Conservation (phyloP, 1,139 yeast species). For the Protomyces macrosporus region DNA sequence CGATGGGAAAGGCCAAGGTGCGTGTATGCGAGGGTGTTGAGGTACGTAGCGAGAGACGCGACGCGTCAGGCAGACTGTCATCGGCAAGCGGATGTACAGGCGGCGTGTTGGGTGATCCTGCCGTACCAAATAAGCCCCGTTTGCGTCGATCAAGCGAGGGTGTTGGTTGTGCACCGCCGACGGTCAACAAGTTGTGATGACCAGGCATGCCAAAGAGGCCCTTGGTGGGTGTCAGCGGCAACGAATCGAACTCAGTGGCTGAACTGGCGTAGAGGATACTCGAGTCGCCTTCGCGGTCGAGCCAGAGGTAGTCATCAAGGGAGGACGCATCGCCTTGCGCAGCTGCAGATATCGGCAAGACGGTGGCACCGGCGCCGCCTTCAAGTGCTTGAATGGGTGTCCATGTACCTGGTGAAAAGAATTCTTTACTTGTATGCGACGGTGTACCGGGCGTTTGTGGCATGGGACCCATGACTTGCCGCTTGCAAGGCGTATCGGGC, state of each 20-base stretch:
- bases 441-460: slow-evolving; percentile 27
- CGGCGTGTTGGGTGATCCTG: not conserved
- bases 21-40: slow-evolving; percentile 2
- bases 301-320: slow-evolving; percentile 10
- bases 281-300: slow-evolving; percentile 20
- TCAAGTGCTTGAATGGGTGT: not conserved
- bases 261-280: slow-evolving; percentile 18
- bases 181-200: not conserved
- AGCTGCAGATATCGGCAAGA: not conserved
- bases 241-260: slow-evolving; percentile 15
- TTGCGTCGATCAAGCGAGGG: not conserved
- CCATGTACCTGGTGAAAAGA: slow-evolving; percentile 5
- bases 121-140: not conserved
- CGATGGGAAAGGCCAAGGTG: not conserved
- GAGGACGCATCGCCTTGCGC: not conserved
- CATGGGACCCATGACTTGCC: slow-evolving; percentile 39
- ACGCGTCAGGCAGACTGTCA: not conserved
- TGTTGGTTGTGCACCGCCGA: not conserved
- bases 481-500: slow-evolving; percentile 83
- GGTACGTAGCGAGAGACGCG: not conserved
- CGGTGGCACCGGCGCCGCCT: not conserved
- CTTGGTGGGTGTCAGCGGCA: slow-evolving; percentile 19
- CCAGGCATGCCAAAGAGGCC: slow-evolving; percentile 8
- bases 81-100: not conserved
- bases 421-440: slow-evolving; percentile 26